phyloP scores from a whole-genome alignment of 768 basidiomycete genomes.

The Macrolepiota dolichaula region DNA sequence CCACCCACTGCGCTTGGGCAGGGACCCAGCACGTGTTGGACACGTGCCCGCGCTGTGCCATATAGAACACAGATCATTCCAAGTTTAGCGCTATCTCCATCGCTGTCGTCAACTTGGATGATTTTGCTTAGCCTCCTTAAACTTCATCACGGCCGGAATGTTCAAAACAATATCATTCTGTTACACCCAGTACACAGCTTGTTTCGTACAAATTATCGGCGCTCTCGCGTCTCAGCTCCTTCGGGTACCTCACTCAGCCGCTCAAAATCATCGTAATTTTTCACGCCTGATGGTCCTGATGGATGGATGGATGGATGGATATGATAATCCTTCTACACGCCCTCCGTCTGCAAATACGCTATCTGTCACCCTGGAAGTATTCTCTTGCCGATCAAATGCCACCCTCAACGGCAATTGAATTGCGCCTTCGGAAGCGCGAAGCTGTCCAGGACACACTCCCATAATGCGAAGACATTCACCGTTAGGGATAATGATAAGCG shows the following conservation, averaged over 20 bases:
- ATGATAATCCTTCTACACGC: slow-evolving; percentile 1
- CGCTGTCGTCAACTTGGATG: slow-evolving; percentile 14
- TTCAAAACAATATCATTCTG: slow-evolving; percentile 6
- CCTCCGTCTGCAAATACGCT: not conserved
- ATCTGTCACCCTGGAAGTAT: slow-evolving; percentile 1
- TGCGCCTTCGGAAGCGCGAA: not conserved
- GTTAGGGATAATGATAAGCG: not conserved
- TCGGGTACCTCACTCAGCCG: not conserved
- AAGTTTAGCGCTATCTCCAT: slow-evolving; percentile 15
- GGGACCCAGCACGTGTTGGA: slow-evolving; percentile 14
- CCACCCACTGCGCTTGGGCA: not conserved
- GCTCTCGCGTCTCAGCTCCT: not conserved
- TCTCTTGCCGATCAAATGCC: slow-evolving; percentile 13
- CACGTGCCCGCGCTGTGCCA: slow-evolving; percentile 16
- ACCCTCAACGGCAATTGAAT: not conserved
- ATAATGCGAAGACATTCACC: not conserved
- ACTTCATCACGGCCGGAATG: not conserved
- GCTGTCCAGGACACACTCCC: not conserved
- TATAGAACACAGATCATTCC: slow-evolving; percentile 13
- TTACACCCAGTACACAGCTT: not conserved
- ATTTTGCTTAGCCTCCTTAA: slow-evolving; percentile 13
- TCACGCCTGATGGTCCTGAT: not conserved
- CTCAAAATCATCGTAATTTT: not conserved
- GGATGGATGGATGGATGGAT: slow-evolving; percentile 10
- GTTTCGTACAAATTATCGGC: not conserved